Evolutionary conservation across 2,329 filamentous ascomycete genomes (phyloP).

Genomic region (Xylaria sp.): DNA sequence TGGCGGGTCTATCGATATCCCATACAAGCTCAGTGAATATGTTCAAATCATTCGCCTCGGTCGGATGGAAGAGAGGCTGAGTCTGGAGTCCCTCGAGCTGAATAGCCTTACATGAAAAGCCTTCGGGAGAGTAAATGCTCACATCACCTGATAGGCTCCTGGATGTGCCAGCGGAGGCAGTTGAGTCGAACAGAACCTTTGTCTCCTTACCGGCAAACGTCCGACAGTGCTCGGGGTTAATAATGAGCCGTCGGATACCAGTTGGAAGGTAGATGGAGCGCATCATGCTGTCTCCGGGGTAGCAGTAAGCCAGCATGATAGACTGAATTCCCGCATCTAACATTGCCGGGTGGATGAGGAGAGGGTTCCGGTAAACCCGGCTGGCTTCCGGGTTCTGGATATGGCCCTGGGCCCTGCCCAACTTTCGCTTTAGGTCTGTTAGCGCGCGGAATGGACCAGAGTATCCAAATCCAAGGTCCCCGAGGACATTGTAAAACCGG

Average conservation of each 20-base stretch:
- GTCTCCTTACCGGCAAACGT: neutral
- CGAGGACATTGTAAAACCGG: conserved; percentile 12
- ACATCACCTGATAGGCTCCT: conserved; percentile 22
- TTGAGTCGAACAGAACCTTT: conserved; percentile 21
- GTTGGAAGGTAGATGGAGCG: conserved; percentile 28
- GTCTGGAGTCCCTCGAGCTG: conserved; percentile 33
- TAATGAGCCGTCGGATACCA: conserved; percentile 1
- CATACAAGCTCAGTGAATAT: conserved; percentile 32
- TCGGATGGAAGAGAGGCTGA: conserved; percentile 21
- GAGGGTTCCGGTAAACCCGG: neutral
- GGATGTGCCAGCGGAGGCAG: conserved; percentile 5
- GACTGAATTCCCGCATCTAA: conserved; percentile 33
- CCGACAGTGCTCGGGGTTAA: conserved; percentile 25
- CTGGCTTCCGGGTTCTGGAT: conserved; percentile 7
- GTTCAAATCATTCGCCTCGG: conserved; percentile 29
- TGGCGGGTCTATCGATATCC: conserved; percentile 22
- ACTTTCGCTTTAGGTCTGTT: conserved; percentile 9
- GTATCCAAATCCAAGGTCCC: conserved; percentile 12
- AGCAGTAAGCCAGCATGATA: conserved; percentile 31
- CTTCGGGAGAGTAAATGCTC: conserved; percentile 27
- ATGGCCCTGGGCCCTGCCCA: conserved; percentile 7
- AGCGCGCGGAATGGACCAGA: conserved; percentile 11
- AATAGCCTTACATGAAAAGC: conserved; percentile 18
- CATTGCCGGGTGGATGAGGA: conserved; percentile 31
- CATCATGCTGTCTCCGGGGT: conserved; percentile 29